A percentile compares a stretch with the other conserved stretches of the same genome.
These are phyloP conservation scores for Chaetomium sp. DNA, from an alignment of 2,329 filamentous ascomycete genomes.

Conservation along the genomic window DNA sequence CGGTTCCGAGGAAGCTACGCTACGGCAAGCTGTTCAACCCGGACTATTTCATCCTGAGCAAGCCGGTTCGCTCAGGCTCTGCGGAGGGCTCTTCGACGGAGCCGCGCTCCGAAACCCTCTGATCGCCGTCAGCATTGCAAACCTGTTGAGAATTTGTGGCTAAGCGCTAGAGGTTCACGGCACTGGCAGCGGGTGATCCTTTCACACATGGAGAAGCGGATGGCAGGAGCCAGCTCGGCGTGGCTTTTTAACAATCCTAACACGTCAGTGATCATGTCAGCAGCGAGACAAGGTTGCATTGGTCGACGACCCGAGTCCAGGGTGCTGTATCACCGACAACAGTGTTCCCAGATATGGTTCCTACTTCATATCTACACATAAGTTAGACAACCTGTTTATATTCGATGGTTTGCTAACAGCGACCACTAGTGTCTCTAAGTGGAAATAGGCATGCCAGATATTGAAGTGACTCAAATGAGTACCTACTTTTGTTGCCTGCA, in stretches of 20 bases:
- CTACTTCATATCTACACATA: neutral
- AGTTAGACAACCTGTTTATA: neutral
- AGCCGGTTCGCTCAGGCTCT: slow-evolving; percentile 32
- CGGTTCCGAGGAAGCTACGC: slow-evolving; percentile 54
- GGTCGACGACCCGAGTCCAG: neutral
- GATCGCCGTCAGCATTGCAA: neutral
- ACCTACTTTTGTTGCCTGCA: no score
- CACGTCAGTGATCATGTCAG: neutral
- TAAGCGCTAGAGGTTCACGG: no score
- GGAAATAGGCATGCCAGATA: no score
- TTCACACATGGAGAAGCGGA: neutral
- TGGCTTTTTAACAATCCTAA: neutral
- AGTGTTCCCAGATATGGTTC: neutral
- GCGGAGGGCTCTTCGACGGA: neutral
- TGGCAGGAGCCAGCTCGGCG: neutral
- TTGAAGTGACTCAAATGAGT: no score
- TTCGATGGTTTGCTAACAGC: neutral
- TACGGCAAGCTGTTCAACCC: slow-evolving; percentile 55
- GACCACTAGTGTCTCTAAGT: no score
- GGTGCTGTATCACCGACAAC: neutral
- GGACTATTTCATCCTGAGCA: slow-evolving; percentile 65
- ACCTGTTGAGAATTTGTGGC: neutral
- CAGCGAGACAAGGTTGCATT: neutral
- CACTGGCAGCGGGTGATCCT: neutral
- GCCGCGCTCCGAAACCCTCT: neutral